Conservation (phyloP, 1,284 basidiomycete species). For the Calocybe gambosa region DNA sequence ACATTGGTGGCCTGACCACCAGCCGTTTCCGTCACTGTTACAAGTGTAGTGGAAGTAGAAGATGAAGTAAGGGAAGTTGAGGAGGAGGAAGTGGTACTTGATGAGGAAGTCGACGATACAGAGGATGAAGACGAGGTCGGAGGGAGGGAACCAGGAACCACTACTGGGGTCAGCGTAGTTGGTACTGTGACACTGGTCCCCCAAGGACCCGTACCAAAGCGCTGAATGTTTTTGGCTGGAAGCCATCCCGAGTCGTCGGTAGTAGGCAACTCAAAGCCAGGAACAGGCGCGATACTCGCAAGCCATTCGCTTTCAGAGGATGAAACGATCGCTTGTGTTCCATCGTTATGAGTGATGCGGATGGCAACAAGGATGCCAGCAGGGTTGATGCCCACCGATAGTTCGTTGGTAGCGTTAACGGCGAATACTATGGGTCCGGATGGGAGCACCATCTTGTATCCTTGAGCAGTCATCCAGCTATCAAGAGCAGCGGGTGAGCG, state of each 20-base stretch:
- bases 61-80: constrained; percentile 4
- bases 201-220: constrained; percentile 12
- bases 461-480: constrained; percentile 12
- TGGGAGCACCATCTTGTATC: constrained; percentile 10
- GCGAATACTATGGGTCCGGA: constrained; percentile 13
- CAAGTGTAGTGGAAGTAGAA: background rate
- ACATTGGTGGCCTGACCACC: background rate
- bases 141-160: constrained; percentile 4
- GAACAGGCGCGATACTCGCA: constrained; percentile 2
- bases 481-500: constrained; percentile 1
- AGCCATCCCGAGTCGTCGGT: constrained; percentile 12
- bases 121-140: background rate
- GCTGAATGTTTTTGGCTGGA: constrained; percentile 8
- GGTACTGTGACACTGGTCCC: constrained; percentile 4
- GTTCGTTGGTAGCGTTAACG: constrained; percentile 10
- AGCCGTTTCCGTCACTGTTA: constrained; percentile 8
- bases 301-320: constrained; percentile 9
- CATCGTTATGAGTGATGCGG: constrained; percentile 14
- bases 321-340: constrained; percentile 7
- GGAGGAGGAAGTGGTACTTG: background rate
- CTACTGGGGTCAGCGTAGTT: constrained; percentile 4
- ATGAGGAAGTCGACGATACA: background rate
- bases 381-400: constrained; percentile 1
- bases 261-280: constrained; percentile 9
- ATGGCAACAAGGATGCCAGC: constrained; percentile 12